Evolutionary conservation across 495 filamentous ascomycete species (phyloP), one percentile per base, ranked within the genome.

Genomic region (Pseudevernia furfuracea): DNA sequence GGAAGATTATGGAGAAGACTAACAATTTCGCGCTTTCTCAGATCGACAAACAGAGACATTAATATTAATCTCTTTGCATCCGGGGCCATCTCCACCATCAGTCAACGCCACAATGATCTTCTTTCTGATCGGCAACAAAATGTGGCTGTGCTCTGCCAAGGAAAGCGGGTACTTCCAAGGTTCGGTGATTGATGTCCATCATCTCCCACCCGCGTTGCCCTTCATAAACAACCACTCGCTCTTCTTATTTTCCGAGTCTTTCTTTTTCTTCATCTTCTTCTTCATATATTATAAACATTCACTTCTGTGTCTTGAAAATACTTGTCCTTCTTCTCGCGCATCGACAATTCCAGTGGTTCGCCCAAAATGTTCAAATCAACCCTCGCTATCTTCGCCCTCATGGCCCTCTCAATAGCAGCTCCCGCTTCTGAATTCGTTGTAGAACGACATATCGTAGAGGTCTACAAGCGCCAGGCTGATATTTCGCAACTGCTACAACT

Each of bases 381-480:
- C 36, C 41, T 64, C 1, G 32, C 37, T 17, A 37, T 68, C n/a
- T 32, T 62, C 30, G 52, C 59, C 32, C 41, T 60, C 48, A 14
- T 61, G 23, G 25, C 34, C 28, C 37, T 44, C 28, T 52, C 53
- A 19, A 41, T 61, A 38, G 59, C 44, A 48, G 52, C 59, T 37
- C 60, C 48, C 4, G 38, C 44, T 25, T 52, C 46, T 53, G 55
- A 64, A 39, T 64, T 48, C 48, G 32, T 64, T 14, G 65, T 61
- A 25, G 59, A 66, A 48, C 55, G 64, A 17, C 66, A 66, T 43
- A 53, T 69, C 2, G 30, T 69, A 17, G 49, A 63, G 37, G 60
- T 69, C 11, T 46, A 66, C 32, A 69, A 69, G 60, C 67, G 64
- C 11, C 67, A 69, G 38, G 66, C 65, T 43, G 65, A 69, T 53